Evolutionary conservation across 805 yeast species (phyloP).

Genomic region (Cyberlindnera japonica): DNA sequence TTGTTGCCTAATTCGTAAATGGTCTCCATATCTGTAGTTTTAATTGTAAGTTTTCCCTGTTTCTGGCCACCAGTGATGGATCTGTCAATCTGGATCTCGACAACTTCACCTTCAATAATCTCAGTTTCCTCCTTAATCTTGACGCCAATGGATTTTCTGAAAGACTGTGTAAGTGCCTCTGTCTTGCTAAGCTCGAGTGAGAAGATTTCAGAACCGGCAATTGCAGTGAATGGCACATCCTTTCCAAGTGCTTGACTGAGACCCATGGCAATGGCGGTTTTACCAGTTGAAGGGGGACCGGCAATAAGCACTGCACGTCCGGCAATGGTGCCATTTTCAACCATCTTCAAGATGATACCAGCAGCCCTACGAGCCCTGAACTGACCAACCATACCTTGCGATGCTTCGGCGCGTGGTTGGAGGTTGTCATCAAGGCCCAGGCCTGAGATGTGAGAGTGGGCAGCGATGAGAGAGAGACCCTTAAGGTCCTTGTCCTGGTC

Average conservation of each 20-base stretch:
- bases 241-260: conserved; percentile 64
- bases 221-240: conserved; percentile 88
- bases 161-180: conserved; percentile 94
- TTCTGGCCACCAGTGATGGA: conserved; percentile 96
- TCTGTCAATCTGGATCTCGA: conserved; percentile 91
- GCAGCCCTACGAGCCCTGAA: conserved; percentile 93
- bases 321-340: conserved; percentile 90
- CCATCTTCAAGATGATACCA: conserved; percentile 89
- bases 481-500: conserved; percentile 46
- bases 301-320: conserved; percentile 95
- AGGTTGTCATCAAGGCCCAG: conserved; percentile 92
- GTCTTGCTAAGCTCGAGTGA: conserved; percentile 92
- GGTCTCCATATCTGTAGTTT: conserved; percentile 98
- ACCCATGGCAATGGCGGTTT: conserved; percentile 98
- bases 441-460: conserved; percentile 98
- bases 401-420: conserved; percentile 60
- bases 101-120: conserved; percentile 97
- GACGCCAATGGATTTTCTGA: conserved; percentile 92
- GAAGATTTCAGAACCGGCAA: conserved; percentile 92
- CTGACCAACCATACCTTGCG: conserved; percentile 98
- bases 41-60: conserved; percentile 95
- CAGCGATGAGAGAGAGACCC: conserved; percentile 81
- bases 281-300: conserved; percentile 99
- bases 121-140: conserved; percentile 96
- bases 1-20: conserved; percentile 92